A percentile compares a stretch with the other conserved stretches of the same genome.
Conservation (phyloP, 495 filamentous ascomycete species). For the Tuber indicum region DNA sequence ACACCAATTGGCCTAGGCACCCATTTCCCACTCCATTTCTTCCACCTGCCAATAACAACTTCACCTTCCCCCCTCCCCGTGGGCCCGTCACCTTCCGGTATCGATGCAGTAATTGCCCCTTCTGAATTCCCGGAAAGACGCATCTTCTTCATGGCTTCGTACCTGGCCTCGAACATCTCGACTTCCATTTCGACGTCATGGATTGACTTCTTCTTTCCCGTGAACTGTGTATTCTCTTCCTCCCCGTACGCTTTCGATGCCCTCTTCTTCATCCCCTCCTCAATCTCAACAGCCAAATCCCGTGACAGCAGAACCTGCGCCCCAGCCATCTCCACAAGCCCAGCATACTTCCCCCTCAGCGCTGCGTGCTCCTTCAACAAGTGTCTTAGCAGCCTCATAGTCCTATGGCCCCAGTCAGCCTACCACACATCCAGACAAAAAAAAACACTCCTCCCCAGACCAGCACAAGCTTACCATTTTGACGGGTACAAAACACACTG, state of each 20-base stretch:
- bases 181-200: slow-evolving; percentile 41
- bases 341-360: slow-evolving; percentile 27
- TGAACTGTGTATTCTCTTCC: not conserved
- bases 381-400: slow-evolving; percentile 33
- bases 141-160: slow-evolving; percentile 26
- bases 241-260: not conserved
- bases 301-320: slow-evolving; percentile 22
- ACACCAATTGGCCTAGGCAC: slow-evolving; percentile 58
- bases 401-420: slow-evolving; percentile 22
- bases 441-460: not conserved
- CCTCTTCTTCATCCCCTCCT: slow-evolving; percentile 4
- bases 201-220: slow-evolving; percentile 18
- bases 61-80: slow-evolving; percentile 3
- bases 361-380: slow-evolving; percentile 22
- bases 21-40: slow-evolving; percentile 52
- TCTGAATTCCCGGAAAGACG: slow-evolving; percentile 9
- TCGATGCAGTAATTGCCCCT: not conserved
- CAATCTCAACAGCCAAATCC: not conserved
- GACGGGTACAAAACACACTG: slow-evolving; percentile 33
- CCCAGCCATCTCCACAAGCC: slow-evolving; percentile 27
- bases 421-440: not conserved
- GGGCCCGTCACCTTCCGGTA: not conserved
- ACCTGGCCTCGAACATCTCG: slow-evolving; percentile 29
- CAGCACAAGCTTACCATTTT: slow-evolving; percentile 23
- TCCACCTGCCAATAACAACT: slow-evolving; percentile 47